Evolutionary conservation across 2,329 filamentous ascomycete genomes (phyloP).

Genomic region (Aspergillus quadricinctus): DNA sequence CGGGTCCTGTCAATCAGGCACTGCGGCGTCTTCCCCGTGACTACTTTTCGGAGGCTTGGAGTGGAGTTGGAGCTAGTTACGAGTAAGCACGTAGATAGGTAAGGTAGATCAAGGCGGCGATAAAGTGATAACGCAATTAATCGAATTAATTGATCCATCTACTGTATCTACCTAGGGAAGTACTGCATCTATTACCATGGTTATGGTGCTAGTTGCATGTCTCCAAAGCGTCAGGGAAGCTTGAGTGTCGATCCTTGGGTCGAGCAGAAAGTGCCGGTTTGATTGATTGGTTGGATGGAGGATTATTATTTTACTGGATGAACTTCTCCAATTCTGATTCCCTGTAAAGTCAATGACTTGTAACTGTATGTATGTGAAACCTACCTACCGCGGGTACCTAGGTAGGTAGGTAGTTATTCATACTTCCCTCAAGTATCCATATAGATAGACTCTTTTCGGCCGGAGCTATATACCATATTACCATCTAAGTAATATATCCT

Average conservation of each 20-base stretch:
- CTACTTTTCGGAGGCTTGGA: slow-evolving; percentile 1
- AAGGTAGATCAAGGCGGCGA: not conserved
- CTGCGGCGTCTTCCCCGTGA: not conserved
- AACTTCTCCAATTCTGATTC: not conserved
- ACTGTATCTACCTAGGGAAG: too few species aligned
- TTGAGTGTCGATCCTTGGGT: not conserved
- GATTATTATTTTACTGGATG: not conserved
- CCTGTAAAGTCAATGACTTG: not conserved
- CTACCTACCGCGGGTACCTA: not conserved
- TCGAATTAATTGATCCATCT: not conserved
- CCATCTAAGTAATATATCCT: not conserved
- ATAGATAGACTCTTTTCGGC: not conserved
- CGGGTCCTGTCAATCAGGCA: slow-evolving; percentile 20
- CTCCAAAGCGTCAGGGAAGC: not conserved
- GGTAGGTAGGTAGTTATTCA: too few species aligned
- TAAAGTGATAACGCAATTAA: not conserved
- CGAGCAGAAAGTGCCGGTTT: not conserved
- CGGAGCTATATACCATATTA: too few species aligned
- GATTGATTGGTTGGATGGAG: not conserved
- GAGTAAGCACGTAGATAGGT: not conserved
- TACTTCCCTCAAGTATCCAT: too few species aligned
- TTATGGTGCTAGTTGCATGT: not conserved
- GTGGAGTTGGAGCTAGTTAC: slow-evolving; percentile 4
- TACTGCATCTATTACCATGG: not conserved
- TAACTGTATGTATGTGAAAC: not conserved